phyloP scores from a whole-genome alignment of 23 red algal genomes.

The Chondrus crispus region DNA sequence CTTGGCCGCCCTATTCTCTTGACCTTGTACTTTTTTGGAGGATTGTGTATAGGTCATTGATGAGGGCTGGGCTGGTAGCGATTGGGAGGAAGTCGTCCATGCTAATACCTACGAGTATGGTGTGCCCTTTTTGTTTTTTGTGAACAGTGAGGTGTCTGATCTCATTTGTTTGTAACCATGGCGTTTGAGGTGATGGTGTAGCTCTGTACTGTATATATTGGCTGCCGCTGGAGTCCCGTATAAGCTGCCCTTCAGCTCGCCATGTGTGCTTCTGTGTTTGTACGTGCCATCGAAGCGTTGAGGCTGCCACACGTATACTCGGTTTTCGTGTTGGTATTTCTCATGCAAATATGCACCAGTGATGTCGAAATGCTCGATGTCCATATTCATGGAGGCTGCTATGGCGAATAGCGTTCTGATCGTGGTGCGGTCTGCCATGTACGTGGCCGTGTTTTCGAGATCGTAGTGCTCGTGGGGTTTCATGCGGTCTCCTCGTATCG shows the following conservation, averaged over 20 bases:
- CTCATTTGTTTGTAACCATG: not conserved
- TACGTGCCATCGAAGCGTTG: not conserved
- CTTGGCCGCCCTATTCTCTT: no score
- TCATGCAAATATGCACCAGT: slow-evolving; percentile 7
- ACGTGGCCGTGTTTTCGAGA: not conserved
- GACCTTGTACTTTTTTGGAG: no score
- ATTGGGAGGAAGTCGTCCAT: not conserved
- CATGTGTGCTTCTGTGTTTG: not conserved
- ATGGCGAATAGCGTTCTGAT: not conserved
- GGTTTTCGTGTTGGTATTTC: slow-evolving; percentile 1
- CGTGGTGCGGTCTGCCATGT: not conserved
- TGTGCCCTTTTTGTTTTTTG: not conserved
- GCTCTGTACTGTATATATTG: not conserved
- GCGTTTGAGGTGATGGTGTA: not conserved
- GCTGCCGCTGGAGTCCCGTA: not conserved
- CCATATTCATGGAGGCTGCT: not conserved
- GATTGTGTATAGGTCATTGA: not conserved
- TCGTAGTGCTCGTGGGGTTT: not conserved
- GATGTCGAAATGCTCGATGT: slow-evolving; percentile 26
- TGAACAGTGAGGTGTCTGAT: not conserved
- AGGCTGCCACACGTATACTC: not conserved
- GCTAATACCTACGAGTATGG: not conserved
- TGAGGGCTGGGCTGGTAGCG: not conserved
- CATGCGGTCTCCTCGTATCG: not conserved
- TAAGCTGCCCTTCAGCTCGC: not conserved